A percentile compares a stretch with the other conserved stretches of the same genome.
Evolutionary conservation across 225 moss, liverwort and hornwort genomes (phyloP).

Genomic region (Marchantia polymorpha): DNA sequence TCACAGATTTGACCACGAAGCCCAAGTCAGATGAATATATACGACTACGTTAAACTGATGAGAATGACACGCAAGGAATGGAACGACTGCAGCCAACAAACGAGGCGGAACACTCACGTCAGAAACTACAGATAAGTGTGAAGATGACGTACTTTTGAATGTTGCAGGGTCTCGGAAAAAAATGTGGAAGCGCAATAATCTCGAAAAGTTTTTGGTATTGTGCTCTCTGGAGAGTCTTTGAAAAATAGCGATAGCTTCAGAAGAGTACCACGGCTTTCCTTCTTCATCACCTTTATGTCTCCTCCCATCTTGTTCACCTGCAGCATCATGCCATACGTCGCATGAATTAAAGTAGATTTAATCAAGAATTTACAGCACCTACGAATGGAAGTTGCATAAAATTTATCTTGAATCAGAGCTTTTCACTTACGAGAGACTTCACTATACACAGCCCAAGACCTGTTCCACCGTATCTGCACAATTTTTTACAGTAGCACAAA

Average conservation of each 20-base stretch:
- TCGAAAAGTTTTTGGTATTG: slow-evolving; percentile 20
- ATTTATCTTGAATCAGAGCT: neutral
- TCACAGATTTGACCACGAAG: neutral
- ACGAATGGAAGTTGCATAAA: neutral
- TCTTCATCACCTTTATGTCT: slow-evolving; percentile 71
- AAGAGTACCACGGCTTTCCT: slow-evolving; percentile 64
- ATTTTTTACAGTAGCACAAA: neutral
- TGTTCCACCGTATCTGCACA: slow-evolving; percentile 73
- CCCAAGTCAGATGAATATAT: too few species aligned
- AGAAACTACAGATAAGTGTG: neutral
- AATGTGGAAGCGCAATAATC: slow-evolving; percentile 28
- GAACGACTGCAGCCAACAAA: neutral
- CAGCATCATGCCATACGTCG: neutral
- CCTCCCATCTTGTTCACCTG: slow-evolving; percentile 63
- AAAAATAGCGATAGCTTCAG: slow-evolving; percentile 27
- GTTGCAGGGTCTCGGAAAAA: slow-evolving; percentile 23
- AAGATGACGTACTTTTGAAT: slow-evolving; percentile 28
- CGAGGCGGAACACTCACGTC: neutral
- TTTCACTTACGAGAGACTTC: slow-evolving; percentile 60
- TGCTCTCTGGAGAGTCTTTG: slow-evolving; percentile 18
- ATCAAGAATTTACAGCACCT: too few species aligned
- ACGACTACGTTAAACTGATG: too few species aligned
- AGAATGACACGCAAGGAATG: neutral
- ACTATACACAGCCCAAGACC: slow-evolving; percentile 93
- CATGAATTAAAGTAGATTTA: neutral